Base-by-base conservation (phyloP, 306 rosid species). In the Glycine tomentella region DNA sequence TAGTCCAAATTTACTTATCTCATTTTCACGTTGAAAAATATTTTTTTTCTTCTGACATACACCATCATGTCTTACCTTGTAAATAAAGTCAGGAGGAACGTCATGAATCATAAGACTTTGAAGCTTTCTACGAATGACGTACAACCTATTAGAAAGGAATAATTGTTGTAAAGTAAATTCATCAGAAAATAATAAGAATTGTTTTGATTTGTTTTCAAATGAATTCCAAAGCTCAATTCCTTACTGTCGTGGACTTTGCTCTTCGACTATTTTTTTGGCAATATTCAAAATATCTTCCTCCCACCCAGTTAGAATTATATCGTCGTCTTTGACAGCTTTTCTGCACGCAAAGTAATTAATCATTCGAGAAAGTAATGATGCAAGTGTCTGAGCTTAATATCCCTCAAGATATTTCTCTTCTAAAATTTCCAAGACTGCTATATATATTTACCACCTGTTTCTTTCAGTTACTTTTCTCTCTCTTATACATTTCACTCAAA, bases 171-270 rank as follows among this genome's bases (percentile, higher is more conserved):
- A 49, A 57, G 38, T 42, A 64, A 16, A 9, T 56, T 56, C 61
- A 6, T 15, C 9, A 56, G 62, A 56, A 56, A 15, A 15, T 42
- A 6, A 6, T 42, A 42, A 42, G 4, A 5, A 4, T 40, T 40
- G 44, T 40, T 40, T 40, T 4, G 44, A 42, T 42, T 42, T 42
- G 9, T 42, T 42, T 42, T 42, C 9, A 42, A 42, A 0, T 42
- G 46, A 15, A 57, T 57, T 16, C 5, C 3, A 48, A n/a, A 34
- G n/a, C 4, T 2, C 8, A 36, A 17, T 53, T 67, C 64, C 94
- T 84, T 85, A 92, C 97, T 89, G 97, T 89, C 84, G 91, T 5
- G 97, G 91, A 91, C 93, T 91, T 85, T 92, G 95, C 80, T 94
- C 97, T 45, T 87, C 82, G 33, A 85, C 68, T 80, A 91, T 86